Base-by-base conservation (phyloP, 2,329 filamentous ascomycete genomes). In the Ceratocystis diversiconidia region DNA sequence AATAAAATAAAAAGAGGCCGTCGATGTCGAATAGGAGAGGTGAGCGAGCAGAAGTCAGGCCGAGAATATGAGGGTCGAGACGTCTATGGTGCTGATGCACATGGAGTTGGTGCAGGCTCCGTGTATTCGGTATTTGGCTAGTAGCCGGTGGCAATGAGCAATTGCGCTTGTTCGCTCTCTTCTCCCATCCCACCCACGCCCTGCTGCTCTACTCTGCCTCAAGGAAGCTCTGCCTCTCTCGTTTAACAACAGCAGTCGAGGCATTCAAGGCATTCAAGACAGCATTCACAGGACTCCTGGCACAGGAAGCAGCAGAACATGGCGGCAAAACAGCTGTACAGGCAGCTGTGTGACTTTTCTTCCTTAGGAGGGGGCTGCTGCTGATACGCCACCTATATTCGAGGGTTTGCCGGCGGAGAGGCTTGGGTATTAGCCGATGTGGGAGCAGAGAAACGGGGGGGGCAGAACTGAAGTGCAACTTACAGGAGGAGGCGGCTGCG, bases 261-360 rank as follows among this genome's bases (percentile, higher is more conserved):
- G 68, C 75, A 76, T 60, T 77, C 76, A 36, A 77, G 69, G 68
- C 75, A 76, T 60, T 77, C 76, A 32, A 77, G 69, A 68, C 76
- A 78, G 70, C 76, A 78, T 67, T 76, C 75, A 71, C 76, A 77
- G 2, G 75, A 74, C 69, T 78, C 75, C 2, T 76, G 76, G 68
- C 76, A 78, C 61, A 78, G 71, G 75, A 75, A 78, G 68, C 76
- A 78, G 71, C 76, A 78, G 72, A 76, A 78, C 67, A 78, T 69
- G 25, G 76, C 73, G 62, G 76, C 76, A 30, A 78, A 76, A 75
- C 76, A 77, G 64, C 70, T 71, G 70, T 76, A 75, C 61, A 77
- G 70, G 67, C 76, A 77, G 57, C 76, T 76, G 69, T 75, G 74
- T 69, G 74, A 76, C 73, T 76, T 76, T 68, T 76, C 74, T 68